These are phyloP conservation scores for Porogramme epimiltina DNA, from an alignment of 1,284 basidiomycete genomes.

Conservation along the genomic window DNA sequence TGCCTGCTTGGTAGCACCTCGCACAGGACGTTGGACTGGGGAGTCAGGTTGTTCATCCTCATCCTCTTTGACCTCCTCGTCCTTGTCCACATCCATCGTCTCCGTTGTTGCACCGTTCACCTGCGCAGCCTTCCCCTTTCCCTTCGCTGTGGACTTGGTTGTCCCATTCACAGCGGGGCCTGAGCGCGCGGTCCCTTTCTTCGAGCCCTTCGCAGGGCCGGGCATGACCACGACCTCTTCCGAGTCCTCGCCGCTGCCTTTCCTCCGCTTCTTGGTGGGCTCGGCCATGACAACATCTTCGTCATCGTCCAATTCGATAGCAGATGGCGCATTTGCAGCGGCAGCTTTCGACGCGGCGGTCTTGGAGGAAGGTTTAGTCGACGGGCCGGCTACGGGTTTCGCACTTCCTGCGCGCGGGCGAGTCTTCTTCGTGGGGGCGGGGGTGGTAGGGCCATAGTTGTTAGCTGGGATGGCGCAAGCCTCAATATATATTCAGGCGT, in stretches of 20 bases:
- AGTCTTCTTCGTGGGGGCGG: constrained; percentile 25
- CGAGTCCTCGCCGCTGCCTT: constrained; percentile 13
- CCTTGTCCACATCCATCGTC: constrained; percentile 15
- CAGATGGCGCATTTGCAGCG: background rate
- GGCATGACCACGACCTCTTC: constrained; percentile 16
- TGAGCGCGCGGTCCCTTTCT: constrained; percentile 15
- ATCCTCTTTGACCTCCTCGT: constrained; percentile 4
- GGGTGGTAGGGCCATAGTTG: constrained; percentile 31
- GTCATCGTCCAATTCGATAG: constrained; percentile 17
- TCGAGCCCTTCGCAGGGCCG: constrained; percentile 14
- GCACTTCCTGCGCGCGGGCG: constrained; percentile 14
- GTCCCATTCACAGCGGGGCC: constrained; percentile 15
- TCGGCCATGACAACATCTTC: constrained; percentile 17
- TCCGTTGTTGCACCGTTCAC: constrained; percentile 13
- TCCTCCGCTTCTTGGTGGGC: constrained; percentile 14
- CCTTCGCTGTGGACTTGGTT: constrained; percentile 25
- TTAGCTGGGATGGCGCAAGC: constrained; percentile 7
- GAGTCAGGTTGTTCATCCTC: constrained; percentile 18
- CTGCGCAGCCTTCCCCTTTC: constrained; percentile 28
- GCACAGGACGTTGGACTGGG: constrained; percentile 4
- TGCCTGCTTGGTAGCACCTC: constrained; percentile 9
- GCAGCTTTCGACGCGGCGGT: constrained; percentile 4
- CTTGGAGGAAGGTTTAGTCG: constrained; percentile 16
- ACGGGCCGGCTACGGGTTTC: constrained; percentile 27
- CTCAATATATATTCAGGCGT: constrained; percentile 26